phyloP scores from a whole-genome alignment of 2,329 filamentous ascomycete species.

The Claviceps spartinae region DNA sequence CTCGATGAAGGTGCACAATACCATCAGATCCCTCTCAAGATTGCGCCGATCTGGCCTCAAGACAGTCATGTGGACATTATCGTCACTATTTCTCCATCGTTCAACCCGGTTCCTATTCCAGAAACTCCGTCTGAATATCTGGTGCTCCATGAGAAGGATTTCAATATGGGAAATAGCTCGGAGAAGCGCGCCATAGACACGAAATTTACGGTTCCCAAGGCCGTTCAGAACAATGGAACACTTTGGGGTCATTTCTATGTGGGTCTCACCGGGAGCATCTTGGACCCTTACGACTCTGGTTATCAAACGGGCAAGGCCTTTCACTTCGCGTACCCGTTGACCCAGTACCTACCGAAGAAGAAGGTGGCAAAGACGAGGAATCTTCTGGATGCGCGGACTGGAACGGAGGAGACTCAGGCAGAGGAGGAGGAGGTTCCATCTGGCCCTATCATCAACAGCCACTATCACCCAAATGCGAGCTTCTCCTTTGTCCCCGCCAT shows the following conservation, averaged over 20 bases:
- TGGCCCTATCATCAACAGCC: constrained; percentile 63
- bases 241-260: constrained; percentile 93
- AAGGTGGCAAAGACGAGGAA: constrained; percentile 80
- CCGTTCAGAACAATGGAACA: constrained; percentile 83
- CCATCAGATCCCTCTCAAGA: constrained; percentile 50
- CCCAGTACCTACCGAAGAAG: constrained; percentile 83
- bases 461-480: constrained; percentile 92
- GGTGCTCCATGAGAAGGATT: constrained; percentile 68
- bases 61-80: constrained; percentile 69
- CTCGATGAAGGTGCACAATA: constrained; percentile 49
- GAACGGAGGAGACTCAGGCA: constrained; percentile 33
- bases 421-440: constrained; percentile 38
- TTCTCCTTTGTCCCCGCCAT: constrained; percentile 74
- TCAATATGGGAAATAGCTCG: constrained; percentile 63
- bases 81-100: constrained; percentile 69
- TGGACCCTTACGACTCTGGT: constrained; percentile 59
- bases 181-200: constrained; percentile 69
- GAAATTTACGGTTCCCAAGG: constrained; percentile 60
- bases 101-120: constrained; percentile 54
- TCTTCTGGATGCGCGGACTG: constrained; percentile 46
- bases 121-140: constrained; percentile 52
- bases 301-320: constrained; percentile 69
- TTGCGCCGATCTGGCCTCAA: constrained; percentile 79
- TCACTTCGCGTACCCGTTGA: constrained; percentile 73
- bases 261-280: constrained; percentile 56